A percentile compares a stretch with the other conserved stretches of the same genome.
Conservation (phyloP, 306 rosid genomes). For the Trifolium repens region DNA sequence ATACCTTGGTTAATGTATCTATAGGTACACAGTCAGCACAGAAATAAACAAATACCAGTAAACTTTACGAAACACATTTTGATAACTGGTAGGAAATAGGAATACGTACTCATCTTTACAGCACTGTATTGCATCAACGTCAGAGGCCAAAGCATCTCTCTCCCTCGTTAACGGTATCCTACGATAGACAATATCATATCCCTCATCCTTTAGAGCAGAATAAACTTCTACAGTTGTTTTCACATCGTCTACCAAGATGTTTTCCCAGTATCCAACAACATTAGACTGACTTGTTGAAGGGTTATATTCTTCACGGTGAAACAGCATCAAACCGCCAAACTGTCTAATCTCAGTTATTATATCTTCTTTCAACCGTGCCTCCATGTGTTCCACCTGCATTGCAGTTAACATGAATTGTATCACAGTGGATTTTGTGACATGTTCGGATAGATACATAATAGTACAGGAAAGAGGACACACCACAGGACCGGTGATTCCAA, state of each 20-base stretch:
- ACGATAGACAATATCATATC: conserved; percentile 62
- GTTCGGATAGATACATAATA: conserved; percentile 32
- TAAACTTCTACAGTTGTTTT: conserved; percentile 88
- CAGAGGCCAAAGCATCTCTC: conserved; percentile 80
- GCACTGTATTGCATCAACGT: conserved; percentile 80
- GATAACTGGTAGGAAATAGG: background rate
- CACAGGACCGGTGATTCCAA: conserved; percentile 90
- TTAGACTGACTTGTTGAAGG: conserved; percentile 67
- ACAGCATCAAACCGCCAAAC: conserved; percentile 78
- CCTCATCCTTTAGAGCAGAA: conserved; percentile 66
- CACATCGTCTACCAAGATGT: conserved; percentile 71
- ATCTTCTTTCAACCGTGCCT: conserved; percentile 79
- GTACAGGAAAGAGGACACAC: conserved; percentile 54
- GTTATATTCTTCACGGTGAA: conserved; percentile 86
- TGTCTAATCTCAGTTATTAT: conserved; percentile 73
- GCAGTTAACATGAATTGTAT: conserved; percentile 40
- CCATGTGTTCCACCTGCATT: conserved; percentile 94
- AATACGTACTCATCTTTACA: conserved; percentile 70
- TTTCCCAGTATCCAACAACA: conserved; percentile 86
- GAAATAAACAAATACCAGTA: conserved; percentile 4
- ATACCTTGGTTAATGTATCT: conserved; percentile 22
- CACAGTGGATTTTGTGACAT: conserved; percentile 37
- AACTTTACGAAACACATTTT: background rate
- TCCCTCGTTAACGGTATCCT: conserved; percentile 87
- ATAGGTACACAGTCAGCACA: conserved; percentile 3